Evolutionary conservation across 2,329 filamentous ascomycete species (phyloP).

Genomic region (Chaetomium olivaceum): DNA sequence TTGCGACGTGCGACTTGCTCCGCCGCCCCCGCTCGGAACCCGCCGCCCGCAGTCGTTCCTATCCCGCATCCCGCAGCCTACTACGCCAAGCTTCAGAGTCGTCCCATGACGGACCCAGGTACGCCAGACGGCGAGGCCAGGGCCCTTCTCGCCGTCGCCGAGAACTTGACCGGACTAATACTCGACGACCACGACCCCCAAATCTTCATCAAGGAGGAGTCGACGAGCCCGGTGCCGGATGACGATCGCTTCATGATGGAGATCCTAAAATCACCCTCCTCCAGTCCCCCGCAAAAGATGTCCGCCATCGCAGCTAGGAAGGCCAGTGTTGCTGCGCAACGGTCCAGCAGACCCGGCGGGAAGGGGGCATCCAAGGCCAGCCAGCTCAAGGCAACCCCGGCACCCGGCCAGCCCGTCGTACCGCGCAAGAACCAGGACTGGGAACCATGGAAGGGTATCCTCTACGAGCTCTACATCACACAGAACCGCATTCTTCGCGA

Average conservation of each 20-base stretch:
- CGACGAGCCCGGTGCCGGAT: constrained; percentile 19
- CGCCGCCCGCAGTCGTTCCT: background rate
- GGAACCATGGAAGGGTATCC: constrained; percentile 32
- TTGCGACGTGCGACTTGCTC: background rate
- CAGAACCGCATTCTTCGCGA: constrained; percentile 33
- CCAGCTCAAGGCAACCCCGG: constrained; percentile 14
- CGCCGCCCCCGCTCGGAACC: background rate
- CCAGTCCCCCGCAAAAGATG: constrained; percentile 1
- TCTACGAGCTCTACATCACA: constrained; percentile 33
- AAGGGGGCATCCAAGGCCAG: constrained; percentile 14
- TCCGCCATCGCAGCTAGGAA: background rate
- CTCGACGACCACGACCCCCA: constrained; percentile 20
- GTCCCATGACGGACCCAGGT: constrained; percentile 14
- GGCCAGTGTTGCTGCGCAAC: background rate
- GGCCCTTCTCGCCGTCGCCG: constrained; percentile 24
- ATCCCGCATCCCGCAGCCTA: background rate
- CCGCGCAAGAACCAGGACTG: constrained; percentile 32
- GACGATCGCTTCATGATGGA: background rate
- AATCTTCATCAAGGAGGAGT: constrained; percentile 24
- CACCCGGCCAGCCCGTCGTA: constrained; percentile 20
- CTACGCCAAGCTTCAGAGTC: background rate
- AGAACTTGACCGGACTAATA: constrained; percentile 24
- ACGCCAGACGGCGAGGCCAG: constrained; percentile 13
- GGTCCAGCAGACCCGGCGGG: constrained; percentile 1
- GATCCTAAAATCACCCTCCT: constrained; percentile 19